Conservation (phyloP, 495 filamentous ascomycete species). For the Recurvomyces mirabilis region DNA sequence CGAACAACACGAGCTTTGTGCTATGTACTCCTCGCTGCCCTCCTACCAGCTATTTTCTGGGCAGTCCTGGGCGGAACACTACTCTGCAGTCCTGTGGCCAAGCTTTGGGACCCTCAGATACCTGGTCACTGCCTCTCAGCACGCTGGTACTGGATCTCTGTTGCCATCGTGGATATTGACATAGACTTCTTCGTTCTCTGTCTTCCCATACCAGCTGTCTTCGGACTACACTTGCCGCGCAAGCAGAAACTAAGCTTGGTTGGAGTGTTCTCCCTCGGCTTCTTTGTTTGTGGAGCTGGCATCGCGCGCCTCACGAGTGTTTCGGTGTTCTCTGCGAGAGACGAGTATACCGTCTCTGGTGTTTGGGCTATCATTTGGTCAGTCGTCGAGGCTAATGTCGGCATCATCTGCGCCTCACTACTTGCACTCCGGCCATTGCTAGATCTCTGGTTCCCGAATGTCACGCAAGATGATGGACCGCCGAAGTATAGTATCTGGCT, state of each 20-base stretch:
- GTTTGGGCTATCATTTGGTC: slow-evolving; percentile 28
- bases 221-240: slow-evolving; percentile 19
- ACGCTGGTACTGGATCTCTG: slow-evolving; percentile 21
- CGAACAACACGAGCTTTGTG: slow-evolving; percentile 9
- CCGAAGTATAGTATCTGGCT: slow-evolving; percentile 15
- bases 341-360: slow-evolving; percentile 14
- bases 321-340: background rate
- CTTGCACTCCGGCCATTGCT: slow-evolving; percentile 28
- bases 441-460: slow-evolving; percentile 21
- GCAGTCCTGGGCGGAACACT: slow-evolving; percentile 26
- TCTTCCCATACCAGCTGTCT: slow-evolving; percentile 26
- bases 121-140: slow-evolving; percentile 22
- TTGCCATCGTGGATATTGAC: slow-evolving; percentile 23
- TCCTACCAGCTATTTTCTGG: slow-evolving; percentile 20
- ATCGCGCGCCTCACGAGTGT: slow-evolving; percentile 17
- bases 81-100: slow-evolving; percentile 23
- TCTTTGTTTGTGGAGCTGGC: slow-evolving; percentile 27
- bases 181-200: slow-evolving; percentile 25
- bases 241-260: slow-evolving; percentile 41
- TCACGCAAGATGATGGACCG: slow-evolving; percentile 14
- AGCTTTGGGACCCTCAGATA: slow-evolving; percentile 24
- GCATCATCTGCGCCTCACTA: slow-evolving; percentile 32
- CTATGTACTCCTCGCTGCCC: slow-evolving; percentile 17
- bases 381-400: slow-evolving; percentile 29
- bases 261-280: slow-evolving; percentile 45